These are phyloP conservation scores for Sphaerulina vaccinii DNA, from an alignment of 2,329 filamentous ascomycete species.

Conservation along the genomic window DNA sequence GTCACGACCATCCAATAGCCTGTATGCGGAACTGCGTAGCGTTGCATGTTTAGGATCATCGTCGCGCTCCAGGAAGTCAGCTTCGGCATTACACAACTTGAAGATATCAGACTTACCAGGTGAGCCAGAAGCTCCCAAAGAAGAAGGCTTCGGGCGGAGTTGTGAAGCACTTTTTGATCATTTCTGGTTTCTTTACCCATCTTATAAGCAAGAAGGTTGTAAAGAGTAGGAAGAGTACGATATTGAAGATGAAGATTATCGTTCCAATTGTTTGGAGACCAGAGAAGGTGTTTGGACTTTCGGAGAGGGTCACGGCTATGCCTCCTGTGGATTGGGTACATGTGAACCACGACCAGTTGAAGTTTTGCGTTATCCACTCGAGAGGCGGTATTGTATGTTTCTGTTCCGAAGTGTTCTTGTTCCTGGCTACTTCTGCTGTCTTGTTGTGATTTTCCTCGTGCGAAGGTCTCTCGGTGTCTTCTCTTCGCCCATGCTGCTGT, in stretches of 20 bases:
- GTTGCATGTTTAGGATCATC: conserved; percentile 64
- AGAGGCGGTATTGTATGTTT: background rate
- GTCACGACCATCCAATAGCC: conserved; percentile 57
- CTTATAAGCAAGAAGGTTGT: conserved; percentile 56
- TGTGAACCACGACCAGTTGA: conserved; percentile 60
- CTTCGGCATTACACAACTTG: background rate
- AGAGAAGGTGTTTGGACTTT: conserved; percentile 62
- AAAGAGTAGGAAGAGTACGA: conserved; percentile 62
- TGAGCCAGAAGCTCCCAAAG: conserved; percentile 70
- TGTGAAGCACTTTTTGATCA: conserved; percentile 57
- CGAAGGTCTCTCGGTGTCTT: too few relatives aligned
- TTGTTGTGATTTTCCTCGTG: too few relatives aligned
- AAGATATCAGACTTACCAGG: conserved; percentile 39
- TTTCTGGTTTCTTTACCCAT: conserved; percentile 60
- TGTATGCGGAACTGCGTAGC: conserved; percentile 61
- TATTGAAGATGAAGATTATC: conserved; percentile 66
- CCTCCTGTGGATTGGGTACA: conserved; percentile 74
- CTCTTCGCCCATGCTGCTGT: too few relatives aligned
- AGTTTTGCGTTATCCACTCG: conserved; percentile 19
- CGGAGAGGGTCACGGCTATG: conserved; percentile 62
- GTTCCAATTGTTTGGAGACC: conserved; percentile 65
- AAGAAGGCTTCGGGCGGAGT: conserved; percentile 69
- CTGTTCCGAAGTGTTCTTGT: background rate
- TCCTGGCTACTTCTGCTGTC: background rate
- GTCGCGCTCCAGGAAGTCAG: conserved; percentile 60